Percentiles rank a stretch among this genome's conserved stretches.
These are phyloP conservation scores for Fonsecaea multimorphosa DNA, from an alignment of 2,329 filamentous ascomycete species.

Conservation along the genomic window DNA sequence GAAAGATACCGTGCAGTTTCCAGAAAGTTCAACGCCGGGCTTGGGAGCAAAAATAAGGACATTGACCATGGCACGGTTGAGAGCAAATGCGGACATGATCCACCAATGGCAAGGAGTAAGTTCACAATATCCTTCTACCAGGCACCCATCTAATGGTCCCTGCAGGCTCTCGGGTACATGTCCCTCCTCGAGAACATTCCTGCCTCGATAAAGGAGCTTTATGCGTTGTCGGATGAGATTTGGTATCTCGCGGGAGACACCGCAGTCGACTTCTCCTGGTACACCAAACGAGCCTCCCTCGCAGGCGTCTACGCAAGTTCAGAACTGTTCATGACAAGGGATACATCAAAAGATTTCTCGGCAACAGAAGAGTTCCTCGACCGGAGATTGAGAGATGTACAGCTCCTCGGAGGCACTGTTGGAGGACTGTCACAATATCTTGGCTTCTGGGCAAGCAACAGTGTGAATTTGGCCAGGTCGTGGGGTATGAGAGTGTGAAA, in stretches of 20 bases:
- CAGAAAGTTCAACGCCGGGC: slow-evolving; percentile 44
- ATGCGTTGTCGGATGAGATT: slow-evolving; percentile 86
- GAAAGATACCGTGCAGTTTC: slow-evolving; percentile 51
- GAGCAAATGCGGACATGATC: slow-evolving; percentile 74
- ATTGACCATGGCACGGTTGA: slow-evolving; percentile 76
- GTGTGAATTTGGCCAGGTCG: slow-evolving; percentile 82
- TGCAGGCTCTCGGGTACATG: slow-evolving; percentile 85
- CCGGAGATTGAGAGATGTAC: slow-evolving; percentile 73
- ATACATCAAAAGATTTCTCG: slow-evolving; percentile 71
- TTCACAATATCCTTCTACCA: neutral
- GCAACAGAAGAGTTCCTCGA: slow-evolving; percentile 83
- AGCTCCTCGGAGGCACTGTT: slow-evolving; percentile 66
- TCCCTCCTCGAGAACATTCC: slow-evolving; percentile 80
- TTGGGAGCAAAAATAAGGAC: slow-evolving; percentile 70
- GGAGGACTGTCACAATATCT: slow-evolving; percentile 74
- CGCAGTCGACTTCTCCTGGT: slow-evolving; percentile 86
- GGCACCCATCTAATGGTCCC: slow-evolving; percentile 25
- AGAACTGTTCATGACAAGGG: slow-evolving; percentile 94
- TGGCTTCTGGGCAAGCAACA: slow-evolving; percentile 78
- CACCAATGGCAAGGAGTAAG: slow-evolving; percentile 84
- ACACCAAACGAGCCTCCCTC: slow-evolving; percentile 71
- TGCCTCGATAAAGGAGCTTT: slow-evolving; percentile 77
- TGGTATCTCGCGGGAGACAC: slow-evolving; percentile 83
- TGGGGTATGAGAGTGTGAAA: slow-evolving; percentile 78
- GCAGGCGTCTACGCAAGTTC: slow-evolving; percentile 74